A percentile compares a stretch with the other conserved stretches of the same genome.
phyloP scores from a whole-genome alignment of 352 stramenopile genomes.

The Phytophthora crassamura region DNA sequence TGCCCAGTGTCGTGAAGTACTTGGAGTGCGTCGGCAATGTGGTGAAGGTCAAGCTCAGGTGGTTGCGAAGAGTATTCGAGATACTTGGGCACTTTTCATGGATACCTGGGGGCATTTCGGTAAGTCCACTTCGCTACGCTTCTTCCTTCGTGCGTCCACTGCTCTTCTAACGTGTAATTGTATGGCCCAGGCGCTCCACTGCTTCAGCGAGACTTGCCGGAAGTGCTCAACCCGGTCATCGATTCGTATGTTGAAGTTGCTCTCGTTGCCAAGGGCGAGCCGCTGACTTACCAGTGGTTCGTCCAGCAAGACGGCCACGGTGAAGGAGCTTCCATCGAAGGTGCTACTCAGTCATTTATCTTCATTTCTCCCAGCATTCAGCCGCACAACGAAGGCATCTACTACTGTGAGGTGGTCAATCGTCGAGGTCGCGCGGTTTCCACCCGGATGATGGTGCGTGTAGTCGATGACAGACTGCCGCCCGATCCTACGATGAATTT shows the following conservation, averaged over 20 bases:
- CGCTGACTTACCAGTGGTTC: conserved; percentile 76
- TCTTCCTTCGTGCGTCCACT: not conserved
- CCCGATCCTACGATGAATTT: conserved; percentile 53
- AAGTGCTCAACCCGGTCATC: conserved; percentile 39
- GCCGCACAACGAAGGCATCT: conserved; percentile 60
- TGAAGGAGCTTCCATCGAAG: conserved; percentile 37
- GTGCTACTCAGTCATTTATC: conserved; percentile 53
- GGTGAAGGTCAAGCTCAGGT: conserved; percentile 13
- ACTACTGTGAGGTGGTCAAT: conserved; percentile 70
- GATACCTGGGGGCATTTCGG: conserved; percentile 76
- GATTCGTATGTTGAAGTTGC: conserved; percentile 60
- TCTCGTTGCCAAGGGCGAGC: conserved; percentile 69
- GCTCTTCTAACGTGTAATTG: not conserved
- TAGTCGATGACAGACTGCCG: conserved; percentile 55
- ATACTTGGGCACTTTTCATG: conserved; percentile 55
- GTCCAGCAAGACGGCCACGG: conserved; percentile 17
- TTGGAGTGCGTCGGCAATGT: conserved; percentile 14
- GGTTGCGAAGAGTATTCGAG: conserved; percentile 32
- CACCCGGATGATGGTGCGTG: conserved; percentile 41
- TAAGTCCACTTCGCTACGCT: not conserved
- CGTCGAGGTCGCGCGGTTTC: conserved; percentile 47
- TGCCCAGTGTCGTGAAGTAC: conserved; percentile 35
- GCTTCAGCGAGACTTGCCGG: conserved; percentile 54
- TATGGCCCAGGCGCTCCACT: conserved; percentile 41
- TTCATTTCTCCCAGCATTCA: conserved; percentile 63